Percentiles rank a stretch among this genome's conserved stretches.
phyloP scores from a whole-genome alignment of 345 rosid genomes.

The Gossypium sturtianum region DNA sequence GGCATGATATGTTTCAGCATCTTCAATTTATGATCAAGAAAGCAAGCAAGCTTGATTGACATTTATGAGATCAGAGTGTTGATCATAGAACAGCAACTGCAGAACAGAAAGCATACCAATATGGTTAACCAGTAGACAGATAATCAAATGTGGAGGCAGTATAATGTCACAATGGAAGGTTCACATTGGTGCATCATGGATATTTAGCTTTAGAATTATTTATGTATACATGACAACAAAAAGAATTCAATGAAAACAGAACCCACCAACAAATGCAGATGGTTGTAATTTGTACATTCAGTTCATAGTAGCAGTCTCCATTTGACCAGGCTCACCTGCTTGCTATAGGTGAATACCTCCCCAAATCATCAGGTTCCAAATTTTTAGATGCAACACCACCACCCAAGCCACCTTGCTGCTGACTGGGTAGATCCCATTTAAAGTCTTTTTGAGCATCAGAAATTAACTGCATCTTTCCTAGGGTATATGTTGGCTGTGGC shows the following conservation, averaged over 20 bases:
- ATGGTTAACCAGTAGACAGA: background rate
- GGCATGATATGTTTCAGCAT: background rate
- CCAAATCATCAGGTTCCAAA: constrained; percentile 52
- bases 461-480: constrained; percentile 31
- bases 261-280: constrained; percentile 57
- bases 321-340: constrained; percentile 83
- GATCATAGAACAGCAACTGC: background rate
- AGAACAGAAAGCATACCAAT: background rate
- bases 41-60: background rate
- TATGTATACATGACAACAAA: constrained; percentile 23
- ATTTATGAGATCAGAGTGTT: background rate
- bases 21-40: background rate
- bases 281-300: constrained; percentile 58
- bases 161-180: background rate
- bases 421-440: constrained; percentile 46
- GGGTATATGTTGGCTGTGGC: constrained; percentile 46
- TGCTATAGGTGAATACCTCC: constrained; percentile 62
- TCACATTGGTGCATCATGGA: constrained; percentile 16
- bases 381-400: constrained; percentile 39
- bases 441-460: constrained; percentile 42
- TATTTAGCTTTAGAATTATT: background rate
- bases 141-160: background rate
- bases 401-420: constrained; percentile 46
- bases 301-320: constrained; percentile 54
- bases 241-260: constrained; percentile 40